These are phyloP conservation scores for Fraxinus paxiana DNA, from an alignment of 305 asterid genomes.

Conservation along the genomic window DNA sequence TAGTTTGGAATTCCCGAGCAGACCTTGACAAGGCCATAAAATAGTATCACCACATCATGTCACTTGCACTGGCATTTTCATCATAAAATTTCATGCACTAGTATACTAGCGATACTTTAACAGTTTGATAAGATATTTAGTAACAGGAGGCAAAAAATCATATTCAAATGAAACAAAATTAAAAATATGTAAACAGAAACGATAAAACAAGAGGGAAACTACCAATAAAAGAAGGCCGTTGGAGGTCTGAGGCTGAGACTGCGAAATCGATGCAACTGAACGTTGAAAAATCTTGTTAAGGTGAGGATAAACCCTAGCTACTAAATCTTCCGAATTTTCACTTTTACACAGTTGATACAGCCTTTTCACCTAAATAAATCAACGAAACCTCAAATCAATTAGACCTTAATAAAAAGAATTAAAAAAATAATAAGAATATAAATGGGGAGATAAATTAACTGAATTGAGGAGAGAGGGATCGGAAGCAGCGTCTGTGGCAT, in stretches of 20 bases:
- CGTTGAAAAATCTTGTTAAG: slow-evolving; percentile 80
- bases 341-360: slow-evolving; percentile 63
- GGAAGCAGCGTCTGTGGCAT: slow-evolving; percentile 61
- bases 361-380: slow-evolving; percentile 52
- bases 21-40: not conserved
- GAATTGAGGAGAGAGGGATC: slow-evolving; percentile 71
- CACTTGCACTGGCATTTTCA: not conserved
- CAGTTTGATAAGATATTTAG: not conserved
- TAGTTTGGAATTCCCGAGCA: not conserved
- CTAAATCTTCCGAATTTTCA: slow-evolving; percentile 72
- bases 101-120: not conserved
- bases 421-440: not conserved
- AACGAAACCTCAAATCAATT: slow-evolving; percentile 10
- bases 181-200: not conserved
- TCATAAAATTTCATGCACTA: not conserved
- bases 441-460: slow-evolving; percentile 25
- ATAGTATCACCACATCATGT: not conserved
- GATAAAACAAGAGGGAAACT: slow-evolving; percentile 2
- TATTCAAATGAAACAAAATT: not conserved
- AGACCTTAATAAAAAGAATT: not conserved
- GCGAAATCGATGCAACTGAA: slow-evolving; percentile 61
- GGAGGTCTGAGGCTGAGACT: slow-evolving; percentile 69
- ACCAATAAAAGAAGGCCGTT: slow-evolving; percentile 76
- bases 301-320: slow-evolving; percentile 80
- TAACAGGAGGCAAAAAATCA: not conserved